These are phyloP conservation scores for Tuber brumale DNA, from an alignment of 495 filamentous ascomycete genomes.

Conservation along the genomic window DNA sequence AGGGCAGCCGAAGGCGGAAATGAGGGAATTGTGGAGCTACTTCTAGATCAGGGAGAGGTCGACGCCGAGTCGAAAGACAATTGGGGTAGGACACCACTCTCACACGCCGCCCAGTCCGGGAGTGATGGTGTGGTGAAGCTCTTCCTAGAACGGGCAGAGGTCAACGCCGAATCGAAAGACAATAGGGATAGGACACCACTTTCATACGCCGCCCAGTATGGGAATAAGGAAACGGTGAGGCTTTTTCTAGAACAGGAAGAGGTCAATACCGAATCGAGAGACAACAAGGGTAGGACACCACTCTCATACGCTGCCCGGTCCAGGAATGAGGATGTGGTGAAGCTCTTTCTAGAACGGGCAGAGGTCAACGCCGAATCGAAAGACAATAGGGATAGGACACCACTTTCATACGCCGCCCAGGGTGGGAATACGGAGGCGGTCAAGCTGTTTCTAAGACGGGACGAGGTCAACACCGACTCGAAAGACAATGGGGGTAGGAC, in stretches of 20 bases:
- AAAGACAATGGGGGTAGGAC: constrained; percentile 24
- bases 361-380: too few species aligned
- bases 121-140: constrained; percentile 38
- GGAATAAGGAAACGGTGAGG: constrained; percentile 30
- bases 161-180: too few species aligned
- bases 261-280: constrained; percentile 18
- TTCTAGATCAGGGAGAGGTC: constrained; percentile 11
- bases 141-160: constrained; percentile 28
- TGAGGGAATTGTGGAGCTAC: constrained; percentile 38
- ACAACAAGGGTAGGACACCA: constrained; percentile 40
- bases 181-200: constrained; percentile 23
- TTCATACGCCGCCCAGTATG: constrained; percentile 37
- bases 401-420: neutral
- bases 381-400: too few species aligned
- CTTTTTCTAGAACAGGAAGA: constrained; percentile 32
- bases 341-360: too few species aligned
- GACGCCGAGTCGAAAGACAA: constrained; percentile 12
- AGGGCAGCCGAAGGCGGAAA: constrained; percentile 44
- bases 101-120: constrained; percentile 36
- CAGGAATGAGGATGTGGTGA: constrained; percentile 16
- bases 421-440: constrained; percentile 40
- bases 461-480: constrained; percentile 10
- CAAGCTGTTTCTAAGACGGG: constrained; percentile 5
- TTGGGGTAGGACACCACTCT: constrained; percentile 34
- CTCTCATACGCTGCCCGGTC: constrained; percentile 44